These are phyloP conservation scores for Cystofilobasidium capitatum DNA, from an alignment of 768 basidiomycete species.

Conservation along the genomic window DNA sequence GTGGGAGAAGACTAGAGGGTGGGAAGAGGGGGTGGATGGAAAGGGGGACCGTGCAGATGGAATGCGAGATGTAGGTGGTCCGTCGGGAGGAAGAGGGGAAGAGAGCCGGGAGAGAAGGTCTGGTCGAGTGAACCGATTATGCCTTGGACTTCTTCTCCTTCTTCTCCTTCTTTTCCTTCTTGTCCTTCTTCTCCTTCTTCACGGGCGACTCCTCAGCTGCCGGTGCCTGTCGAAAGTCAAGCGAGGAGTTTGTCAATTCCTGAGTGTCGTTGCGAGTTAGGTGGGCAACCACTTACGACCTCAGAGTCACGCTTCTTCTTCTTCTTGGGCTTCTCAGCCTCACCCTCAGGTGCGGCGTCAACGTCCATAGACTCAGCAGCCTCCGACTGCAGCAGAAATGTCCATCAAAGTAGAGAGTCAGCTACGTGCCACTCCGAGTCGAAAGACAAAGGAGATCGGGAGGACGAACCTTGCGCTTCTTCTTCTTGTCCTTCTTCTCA, in stretches of 20 bases:
- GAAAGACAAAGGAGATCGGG: neutral
- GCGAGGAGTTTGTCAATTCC: no score
- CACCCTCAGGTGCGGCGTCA: constrained; percentile 13
- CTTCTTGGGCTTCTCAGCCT: constrained; percentile 20
- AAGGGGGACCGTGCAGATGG: neutral
- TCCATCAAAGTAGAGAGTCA: neutral
- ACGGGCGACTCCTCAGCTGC: constrained; percentile 33
- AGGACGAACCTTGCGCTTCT: constrained; percentile 39
- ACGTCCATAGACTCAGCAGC: constrained; percentile 26
- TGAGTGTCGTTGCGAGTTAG: neutral
- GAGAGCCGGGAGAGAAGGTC: neutral
- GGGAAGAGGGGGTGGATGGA: neutral
- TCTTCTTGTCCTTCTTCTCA: constrained; percentile 36
- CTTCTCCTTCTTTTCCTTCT: constrained; percentile 41
- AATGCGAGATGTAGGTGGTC: neutral
- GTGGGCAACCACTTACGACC: constrained; percentile 3
- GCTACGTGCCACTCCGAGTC: constrained; percentile 29
- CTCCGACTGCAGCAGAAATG: constrained; percentile 6
- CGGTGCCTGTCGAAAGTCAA: neutral
- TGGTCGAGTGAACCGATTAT: neutral
- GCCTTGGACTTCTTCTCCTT: constrained; percentile 34
- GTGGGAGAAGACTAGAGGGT: neutral
- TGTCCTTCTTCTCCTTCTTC: constrained; percentile 35
- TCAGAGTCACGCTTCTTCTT: constrained; percentile 33
- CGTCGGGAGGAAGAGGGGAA: neutral